phyloP scores from a whole-genome alignment of 1,284 basidiomycete species.

The Rhodotorula mucilaginosa region DNA sequence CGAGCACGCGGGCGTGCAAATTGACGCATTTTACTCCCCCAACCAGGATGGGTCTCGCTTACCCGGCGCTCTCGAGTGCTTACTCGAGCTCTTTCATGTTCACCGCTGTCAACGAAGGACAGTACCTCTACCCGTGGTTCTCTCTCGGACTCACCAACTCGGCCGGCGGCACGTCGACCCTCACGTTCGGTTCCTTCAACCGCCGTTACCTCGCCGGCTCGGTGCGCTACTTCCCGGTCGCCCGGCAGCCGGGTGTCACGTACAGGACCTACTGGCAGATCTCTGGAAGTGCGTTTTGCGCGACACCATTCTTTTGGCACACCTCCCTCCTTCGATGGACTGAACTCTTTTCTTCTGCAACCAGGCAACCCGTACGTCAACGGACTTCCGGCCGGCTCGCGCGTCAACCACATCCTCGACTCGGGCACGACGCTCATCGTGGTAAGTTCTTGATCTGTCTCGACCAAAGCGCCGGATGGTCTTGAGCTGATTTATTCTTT shows the following conservation, averaged over 20 bases:
- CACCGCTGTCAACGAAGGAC: conserved; percentile 16
- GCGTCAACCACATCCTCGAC: conserved; percentile 29
- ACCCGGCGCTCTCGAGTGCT: conserved; percentile 22
- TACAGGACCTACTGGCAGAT: conserved; percentile 36
- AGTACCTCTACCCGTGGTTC: conserved; percentile 16
- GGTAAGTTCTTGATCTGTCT: background rate
- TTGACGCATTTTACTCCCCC: background rate
- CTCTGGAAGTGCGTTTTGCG: background rate
- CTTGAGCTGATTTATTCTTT: background rate
- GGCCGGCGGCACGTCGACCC: conserved; percentile 1
- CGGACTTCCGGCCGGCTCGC: background rate
- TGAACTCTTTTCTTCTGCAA: background rate
- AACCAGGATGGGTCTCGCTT: conserved; percentile 31
- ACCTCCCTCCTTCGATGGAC: background rate
- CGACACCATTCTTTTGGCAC: background rate
- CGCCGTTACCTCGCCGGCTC: background rate
- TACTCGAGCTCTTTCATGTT: conserved; percentile 20
- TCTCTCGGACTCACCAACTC: conserved; percentile 13
- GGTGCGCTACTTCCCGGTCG: conserved; percentile 10
- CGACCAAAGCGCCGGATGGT: background rate
- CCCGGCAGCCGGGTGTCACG: background rate
- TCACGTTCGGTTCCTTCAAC: conserved; percentile 22
- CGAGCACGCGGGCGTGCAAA: background rate
- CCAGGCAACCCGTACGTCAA: conserved; percentile 7
- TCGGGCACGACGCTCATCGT: conserved; percentile 35